Base-by-base conservation (phyloP, 805 yeast species). In the Kodamaea sagamina region DNA sequence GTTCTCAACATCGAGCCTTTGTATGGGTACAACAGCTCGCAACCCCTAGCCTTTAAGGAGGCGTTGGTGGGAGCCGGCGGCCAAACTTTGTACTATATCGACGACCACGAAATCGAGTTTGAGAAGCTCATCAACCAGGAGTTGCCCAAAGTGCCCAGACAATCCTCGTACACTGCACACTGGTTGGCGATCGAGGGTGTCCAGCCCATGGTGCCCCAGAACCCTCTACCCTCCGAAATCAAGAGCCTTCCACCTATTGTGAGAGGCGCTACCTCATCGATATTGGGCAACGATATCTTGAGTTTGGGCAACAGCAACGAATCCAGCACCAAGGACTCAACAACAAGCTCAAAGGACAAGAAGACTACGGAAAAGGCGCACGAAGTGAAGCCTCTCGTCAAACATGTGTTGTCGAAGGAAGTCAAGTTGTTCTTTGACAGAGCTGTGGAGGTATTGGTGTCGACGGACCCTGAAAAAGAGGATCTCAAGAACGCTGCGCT, bases 121-220 rank as follows among this genome's bases (percentile, higher is more conserved):
- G 99, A 95, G 60, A 87, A 87, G 57, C 72, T 95, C 44, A 86
- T 93, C 52, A 92, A 93, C 60, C 92, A 86, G 60, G 97, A 97
- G 24, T 71, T 93, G 47, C 99, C 99, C 4, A 88, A 85, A 55
- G 96, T 95, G 2, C 99, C 99, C 4, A 77, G 98, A 46, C 82
- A 84, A 47, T 84, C 95, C 2, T 84, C 96, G 0, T 90, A 87
- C 62, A 89, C 98, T 0, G 95, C 97, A 4, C 95, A 86, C 61
- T 92, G 99, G 98, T 73, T 95, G 24, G 98, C 99, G 0, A 87
- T 93, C 42, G 99, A 93, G 65, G 99, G 99, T 45, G 96, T 93
- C 6, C 99, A 93, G 60, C 99, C 99, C 1, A 84, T 93, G 24
- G 92, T 93, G 43, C 95, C 97, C 1, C 99, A 95, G 65, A 93